Base-by-base conservation (phyloP, 2,329 filamentous ascomycete genomes). In the Geosmithia flava region DNA sequence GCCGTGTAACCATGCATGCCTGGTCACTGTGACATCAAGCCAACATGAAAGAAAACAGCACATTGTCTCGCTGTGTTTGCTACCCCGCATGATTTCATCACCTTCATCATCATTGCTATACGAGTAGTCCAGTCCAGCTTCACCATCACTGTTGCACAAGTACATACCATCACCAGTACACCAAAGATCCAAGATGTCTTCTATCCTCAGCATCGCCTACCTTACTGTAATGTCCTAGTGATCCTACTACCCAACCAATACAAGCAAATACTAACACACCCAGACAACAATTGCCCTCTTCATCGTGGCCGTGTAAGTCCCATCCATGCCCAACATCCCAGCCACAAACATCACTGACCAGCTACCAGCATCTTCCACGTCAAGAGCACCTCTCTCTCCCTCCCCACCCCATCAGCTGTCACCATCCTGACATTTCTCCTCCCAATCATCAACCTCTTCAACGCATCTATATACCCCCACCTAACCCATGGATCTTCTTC, bases 371-470 rank as follows among this genome's bases (percentile, higher is more conserved):
- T 66, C 54, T 57, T 67, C 47, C 67, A 71, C 53, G 55, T 68
- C 54, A 61, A 63, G 52, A 59, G 57, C 49, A 50, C 58, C 16
- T 58, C 57, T 46, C 63, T 72, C 41, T 68, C 67, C 20, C 66
- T 73, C 7, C 67, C 68, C 27, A 54, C 70, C 47, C 58, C 65
- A 2, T 55, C 63, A 0, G 49, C 44, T 44, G 47, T 68, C 8
- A 66, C 68, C 23, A 53, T 69, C 47, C 49, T 67, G 15, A 58
- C 63, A 17, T 59, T 65, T 45, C 50, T 71, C 43, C 63, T 72
- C 2, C 69, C 70, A 40, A 53, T 71, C n/a, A 17, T 62, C 49
- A 61, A 63, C 33, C 60, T 62, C 33, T 46, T 64, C 46, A 68
- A 69, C 41, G 60, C 66, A 41, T 54, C 62, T 48, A 56, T 61